These are phyloP conservation scores for Podospora anserina DNA, from an alignment of 495 filamentous ascomycete species.

Conservation along the genomic window DNA sequence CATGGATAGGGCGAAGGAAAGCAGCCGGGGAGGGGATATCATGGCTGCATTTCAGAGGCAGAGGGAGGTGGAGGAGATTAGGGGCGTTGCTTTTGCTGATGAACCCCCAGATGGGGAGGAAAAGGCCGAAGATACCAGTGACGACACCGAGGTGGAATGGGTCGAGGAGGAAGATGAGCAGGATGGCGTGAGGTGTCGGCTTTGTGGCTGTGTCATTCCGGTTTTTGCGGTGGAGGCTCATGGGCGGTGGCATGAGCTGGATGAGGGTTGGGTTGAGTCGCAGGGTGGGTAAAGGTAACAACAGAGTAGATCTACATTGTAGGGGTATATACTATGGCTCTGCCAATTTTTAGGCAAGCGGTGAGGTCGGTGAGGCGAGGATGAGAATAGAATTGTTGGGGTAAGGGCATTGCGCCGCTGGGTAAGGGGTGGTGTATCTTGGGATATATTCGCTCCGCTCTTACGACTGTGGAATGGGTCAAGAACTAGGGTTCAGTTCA, in stretches of 20 bases:
- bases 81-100: not conserved
- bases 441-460: not conserved
- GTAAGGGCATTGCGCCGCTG: not conserved
- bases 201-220: conserved; percentile 65
- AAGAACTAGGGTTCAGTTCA: too few relatives aligned
- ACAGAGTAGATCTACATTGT: too few relatives aligned
- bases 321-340: too few relatives aligned
- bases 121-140: not conserved
- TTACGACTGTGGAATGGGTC: not conserved
- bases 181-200: conserved; percentile 43
- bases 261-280: conserved; percentile 15
- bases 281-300: too few relatives aligned
- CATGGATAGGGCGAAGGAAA: conserved; percentile 58
- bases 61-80: not conserved
- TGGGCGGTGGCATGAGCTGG: conserved; percentile 61
- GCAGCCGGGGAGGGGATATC: conserved; percentile 37
- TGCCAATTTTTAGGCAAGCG: too few relatives aligned
- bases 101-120: not conserved
- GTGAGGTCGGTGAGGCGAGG: not conserved
- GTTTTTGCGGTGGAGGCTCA: conserved; percentile 72
- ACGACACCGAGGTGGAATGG: not conserved
- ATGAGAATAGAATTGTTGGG: not conserved
- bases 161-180: conserved; percentile 19
- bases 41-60: not conserved
- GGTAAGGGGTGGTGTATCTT: not conserved